Conservation (phyloP, 179 eudicot species). For the Carnegiea gigantea region DNA sequence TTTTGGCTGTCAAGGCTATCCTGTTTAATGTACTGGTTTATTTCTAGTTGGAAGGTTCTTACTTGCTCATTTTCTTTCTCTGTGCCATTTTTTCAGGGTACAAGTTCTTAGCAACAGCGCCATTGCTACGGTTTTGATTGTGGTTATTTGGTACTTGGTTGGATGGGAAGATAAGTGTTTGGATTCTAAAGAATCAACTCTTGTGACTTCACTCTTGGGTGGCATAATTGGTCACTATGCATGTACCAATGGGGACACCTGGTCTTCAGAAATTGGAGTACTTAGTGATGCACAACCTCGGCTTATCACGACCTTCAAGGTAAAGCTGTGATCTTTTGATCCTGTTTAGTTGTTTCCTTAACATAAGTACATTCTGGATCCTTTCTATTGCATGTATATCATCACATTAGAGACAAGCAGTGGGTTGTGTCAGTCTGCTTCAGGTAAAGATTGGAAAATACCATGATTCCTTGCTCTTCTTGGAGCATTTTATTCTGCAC, state of each 20-base stretch:
- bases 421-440: background rate
- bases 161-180: constrained; percentile 78
- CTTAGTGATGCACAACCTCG: constrained; percentile 85
- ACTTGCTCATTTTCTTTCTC: background rate
- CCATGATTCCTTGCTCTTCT: background rate
- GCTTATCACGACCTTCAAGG: constrained; percentile 68
- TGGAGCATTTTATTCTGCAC: background rate
- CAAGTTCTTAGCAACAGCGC: constrained; percentile 83
- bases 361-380: constrained; percentile 3
- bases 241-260: constrained; percentile 94
- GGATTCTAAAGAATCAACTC: constrained; percentile 66
- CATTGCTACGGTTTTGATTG: constrained; percentile 55
- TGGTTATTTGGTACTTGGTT: constrained; percentile 51
- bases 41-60: constrained; percentile 25
- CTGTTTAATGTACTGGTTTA: background rate
- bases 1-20: background rate
- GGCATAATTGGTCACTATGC: constrained; percentile 89
- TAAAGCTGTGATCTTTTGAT: constrained; percentile 11
- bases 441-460: background rate
- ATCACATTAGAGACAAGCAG: background rate
- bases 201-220: constrained; percentile 68
- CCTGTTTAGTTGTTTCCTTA: background rate
- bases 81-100: constrained; percentile 47
- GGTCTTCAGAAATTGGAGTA: constrained; percentile 97
- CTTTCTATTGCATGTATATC: background rate